Base-by-base conservation (phyloP, 1,284 basidiomycete species). In the Malassezia sympodialis region DNA sequence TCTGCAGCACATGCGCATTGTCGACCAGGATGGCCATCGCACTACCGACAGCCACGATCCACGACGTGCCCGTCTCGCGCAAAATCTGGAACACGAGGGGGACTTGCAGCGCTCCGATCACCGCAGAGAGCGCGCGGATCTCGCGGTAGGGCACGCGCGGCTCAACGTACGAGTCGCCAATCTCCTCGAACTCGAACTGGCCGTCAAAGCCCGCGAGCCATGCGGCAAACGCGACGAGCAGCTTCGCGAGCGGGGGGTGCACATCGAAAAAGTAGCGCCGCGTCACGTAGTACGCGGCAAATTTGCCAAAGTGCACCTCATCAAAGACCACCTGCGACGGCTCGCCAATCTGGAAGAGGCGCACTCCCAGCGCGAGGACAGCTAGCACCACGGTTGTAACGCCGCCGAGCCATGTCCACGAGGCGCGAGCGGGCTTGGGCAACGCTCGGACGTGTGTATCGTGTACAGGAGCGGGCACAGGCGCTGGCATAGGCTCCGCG, bases 211-310 rank as follows among this genome's bases (percentile, higher is more conserved):
- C 94, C 40, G 93, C 88, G 58, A 94, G 85, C 87, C 89, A 96
- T 59, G 90, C 94, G 24, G 87, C 86, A 34, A 93, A 81, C 43
- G 86, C 94, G 68, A 77, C 73, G 44, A 73, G 62, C 32, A 72
- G 58, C 42, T 72, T 67, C 14, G 71, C 73, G 15, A 71, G 83
- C 14, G 93, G 93, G 35, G 93, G 93, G 71, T 99, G 94, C 4
- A 99, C 94, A 76, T 99, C 94, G 79, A 99, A 99, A 78, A 96
- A 96, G 79, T 94, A 99, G 77, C 94, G 83, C 61, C 90, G 81
- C 51, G 79, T 79, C 67, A 50, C 56, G 32, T 74, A 74, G 63
- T 70, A 72, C 12, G 71, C 63, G 23, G 72, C 72, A 51, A 69
- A 74, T 49, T 74, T 74, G 56, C 72, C 72, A 58, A 74, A 74